These are phyloP conservation scores for Murraya paniculata DNA, from an alignment of 345 rosid species.

Conservation along the genomic window DNA sequence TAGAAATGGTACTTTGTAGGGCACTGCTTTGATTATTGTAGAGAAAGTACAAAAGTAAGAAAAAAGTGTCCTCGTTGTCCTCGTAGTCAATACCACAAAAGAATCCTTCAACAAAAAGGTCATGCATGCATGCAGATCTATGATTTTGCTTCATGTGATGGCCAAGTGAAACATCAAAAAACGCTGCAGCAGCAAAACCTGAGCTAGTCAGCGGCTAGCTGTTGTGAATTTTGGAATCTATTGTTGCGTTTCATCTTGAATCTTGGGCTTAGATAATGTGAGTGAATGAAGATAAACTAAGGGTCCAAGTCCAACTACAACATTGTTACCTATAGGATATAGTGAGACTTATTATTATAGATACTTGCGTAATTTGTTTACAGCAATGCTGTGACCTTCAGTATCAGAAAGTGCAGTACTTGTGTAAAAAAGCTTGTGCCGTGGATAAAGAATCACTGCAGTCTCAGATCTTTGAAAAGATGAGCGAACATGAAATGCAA, in stretches of 20 bases:
- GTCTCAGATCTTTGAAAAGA: constrained; percentile 30
- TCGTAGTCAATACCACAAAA: not conserved
- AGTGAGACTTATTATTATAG: not conserved
- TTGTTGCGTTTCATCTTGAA: not conserved
- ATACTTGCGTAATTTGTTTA: not conserved
- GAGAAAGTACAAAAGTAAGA: not conserved
- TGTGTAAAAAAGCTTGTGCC: constrained; percentile 21
- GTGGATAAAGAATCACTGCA: constrained; percentile 23
- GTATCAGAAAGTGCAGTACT: constrained; percentile 9
- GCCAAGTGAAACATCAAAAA: not conserved
- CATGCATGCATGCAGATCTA: too few relatives aligned
- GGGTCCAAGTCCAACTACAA: not conserved
- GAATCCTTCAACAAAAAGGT: not conserved
- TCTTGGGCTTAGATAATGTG: not conserved
- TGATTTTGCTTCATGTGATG: not conserved
- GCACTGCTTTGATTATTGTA: not conserved
- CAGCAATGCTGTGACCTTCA: not conserved
- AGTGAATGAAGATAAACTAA: not conserved
- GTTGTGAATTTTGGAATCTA: not conserved
- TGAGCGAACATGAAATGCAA: constrained; percentile 7
- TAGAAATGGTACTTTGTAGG: not conserved
- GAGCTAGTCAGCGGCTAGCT: not conserved
- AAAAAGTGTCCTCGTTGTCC: not conserved
- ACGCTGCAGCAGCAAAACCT: not conserved
- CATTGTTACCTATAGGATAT: not conserved